Conservation (phyloP, 1,139 yeast species). For the Kodamaea suecica region DNA sequence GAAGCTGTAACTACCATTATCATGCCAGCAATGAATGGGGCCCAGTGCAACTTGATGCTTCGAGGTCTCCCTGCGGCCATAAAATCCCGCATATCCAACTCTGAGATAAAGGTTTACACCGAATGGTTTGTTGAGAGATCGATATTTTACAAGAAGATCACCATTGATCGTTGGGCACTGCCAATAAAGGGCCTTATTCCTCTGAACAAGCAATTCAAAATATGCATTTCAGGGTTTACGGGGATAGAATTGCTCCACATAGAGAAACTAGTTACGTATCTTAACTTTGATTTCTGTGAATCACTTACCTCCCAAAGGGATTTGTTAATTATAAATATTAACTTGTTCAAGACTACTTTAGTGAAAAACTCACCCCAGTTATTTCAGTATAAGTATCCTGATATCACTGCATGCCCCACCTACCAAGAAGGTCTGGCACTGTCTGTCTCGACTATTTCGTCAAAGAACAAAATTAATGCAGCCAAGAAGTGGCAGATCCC, state of each 20-base stretch:
- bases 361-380: conserved; percentile 38
- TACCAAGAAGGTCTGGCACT: conserved; percentile 25
- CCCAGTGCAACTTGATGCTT: conserved; percentile 24
- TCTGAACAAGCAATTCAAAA: conserved; percentile 37
- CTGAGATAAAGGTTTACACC: conserved; percentile 44
- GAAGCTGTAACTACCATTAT: conserved; percentile 35
- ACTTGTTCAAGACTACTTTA: conserved; percentile 39
- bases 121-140: conserved; percentile 89
- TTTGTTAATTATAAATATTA: conserved; percentile 60
- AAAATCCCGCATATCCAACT: conserved; percentile 22
- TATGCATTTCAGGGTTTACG: conserved; percentile 75
- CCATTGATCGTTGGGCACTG: conserved; percentile 68
- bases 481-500: conserved; percentile 58
- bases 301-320: conserved; percentile 58
- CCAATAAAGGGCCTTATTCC: conserved; percentile 48
- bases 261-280: conserved; percentile 53
- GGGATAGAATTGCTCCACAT: conserved; percentile 82
- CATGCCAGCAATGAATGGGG: conserved; percentile 39
- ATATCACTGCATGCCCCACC: conserved; percentile 35
- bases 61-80: conserved; percentile 23
- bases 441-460: conserved; percentile 39
- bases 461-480: conserved; percentile 53
- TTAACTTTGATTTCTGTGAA: conserved; percentile 51
- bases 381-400: conserved; percentile 35
- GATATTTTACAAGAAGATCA: conserved; percentile 54